Conservation (phyloP, 768 basidiomycete species). For the Pholiota conissans region DNA sequence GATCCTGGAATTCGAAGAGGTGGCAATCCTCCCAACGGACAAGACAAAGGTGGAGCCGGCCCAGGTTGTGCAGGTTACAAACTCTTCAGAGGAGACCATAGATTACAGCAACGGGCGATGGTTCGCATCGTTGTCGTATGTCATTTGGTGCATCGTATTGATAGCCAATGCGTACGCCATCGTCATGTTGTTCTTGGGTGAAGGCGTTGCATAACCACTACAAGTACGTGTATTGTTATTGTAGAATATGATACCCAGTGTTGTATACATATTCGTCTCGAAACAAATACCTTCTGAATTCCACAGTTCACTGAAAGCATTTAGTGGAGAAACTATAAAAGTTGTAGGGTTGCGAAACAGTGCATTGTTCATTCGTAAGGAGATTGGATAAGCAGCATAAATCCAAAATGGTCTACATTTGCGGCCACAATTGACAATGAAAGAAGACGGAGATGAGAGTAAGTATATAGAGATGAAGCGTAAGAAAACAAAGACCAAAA, state of each 20-base stretch:
- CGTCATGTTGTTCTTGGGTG: slow-evolving; percentile 33
- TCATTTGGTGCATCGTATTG: slow-evolving; percentile 46
- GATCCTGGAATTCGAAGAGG: slow-evolving; percentile 3
- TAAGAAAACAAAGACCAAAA: slow-evolving; percentile 6
- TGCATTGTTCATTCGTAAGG: no score
- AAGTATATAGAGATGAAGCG: slow-evolving; percentile 1
- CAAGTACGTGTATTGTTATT: slow-evolving; percentile 1
- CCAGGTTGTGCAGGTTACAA: slow-evolving; percentile 5
- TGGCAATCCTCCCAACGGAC: not conserved
- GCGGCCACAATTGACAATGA: not conserved
- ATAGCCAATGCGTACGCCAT: slow-evolving; percentile 55
- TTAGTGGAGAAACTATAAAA: no score
- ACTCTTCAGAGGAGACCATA: slow-evolving; percentile 17
- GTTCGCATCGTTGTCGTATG: slow-evolving; percentile 42
- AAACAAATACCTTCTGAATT: no score
- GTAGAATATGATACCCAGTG: no score
- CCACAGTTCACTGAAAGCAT: no score
- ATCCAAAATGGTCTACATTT: no score
- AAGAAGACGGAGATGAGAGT: not conserved
- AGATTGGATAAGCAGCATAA: no score
- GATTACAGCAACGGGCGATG: slow-evolving; percentile 41
- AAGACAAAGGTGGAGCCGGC: not conserved
- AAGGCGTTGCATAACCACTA: not conserved
- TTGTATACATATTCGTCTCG: not conserved
- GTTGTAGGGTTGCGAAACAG: no score